Evolutionary conservation across 768 basidiomycete genomes (phyloP).

Genomic region (Collybia mongolica): DNA sequence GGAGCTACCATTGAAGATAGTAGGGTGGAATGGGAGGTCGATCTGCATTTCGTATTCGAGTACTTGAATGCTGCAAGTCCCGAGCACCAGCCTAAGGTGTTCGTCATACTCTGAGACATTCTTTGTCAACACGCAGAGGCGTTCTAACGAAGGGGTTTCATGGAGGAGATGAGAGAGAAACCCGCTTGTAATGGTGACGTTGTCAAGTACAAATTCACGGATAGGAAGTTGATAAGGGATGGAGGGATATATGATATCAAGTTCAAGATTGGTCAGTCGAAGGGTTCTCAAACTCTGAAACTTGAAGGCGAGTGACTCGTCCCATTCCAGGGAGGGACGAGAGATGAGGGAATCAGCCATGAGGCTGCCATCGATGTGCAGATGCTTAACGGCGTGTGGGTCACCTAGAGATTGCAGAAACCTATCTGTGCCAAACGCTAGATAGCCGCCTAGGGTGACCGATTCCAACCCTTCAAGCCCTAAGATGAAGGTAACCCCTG

Average conservation of each 20-base stretch:
- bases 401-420: conserved; percentile 42
- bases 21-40: conserved; percentile 17
- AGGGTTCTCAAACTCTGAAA: conserved; percentile 44
- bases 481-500: conserved; percentile 40
- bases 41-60: conserved; percentile 42
- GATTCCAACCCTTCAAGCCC: conserved; percentile 37
- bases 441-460: conserved; percentile 47
- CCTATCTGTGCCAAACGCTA: conserved; percentile 45
- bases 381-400: conserved; percentile 36
- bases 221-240: conserved; percentile 33
- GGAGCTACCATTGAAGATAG: conserved; percentile 30
- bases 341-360: conserved; percentile 20
- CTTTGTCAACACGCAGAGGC: conserved; percentile 34
- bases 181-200: conserved; percentile 41
- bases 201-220: conserved; percentile 38
- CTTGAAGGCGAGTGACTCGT: conserved; percentile 44
- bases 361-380: conserved; percentile 47
- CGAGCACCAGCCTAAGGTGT: conserved; percentile 38
- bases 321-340: conserved; percentile 50
- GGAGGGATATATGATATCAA: conserved; percentile 38
- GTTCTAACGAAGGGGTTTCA: conserved; percentile 31
- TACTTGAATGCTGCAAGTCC: conserved; percentile 36
- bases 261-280: conserved; percentile 39
- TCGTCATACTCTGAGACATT: conserved; percentile 34
- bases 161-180: conserved; percentile 38